Conservation (phyloP, 306 rosid genomes). For the Fragaria ananassa region DNA sequence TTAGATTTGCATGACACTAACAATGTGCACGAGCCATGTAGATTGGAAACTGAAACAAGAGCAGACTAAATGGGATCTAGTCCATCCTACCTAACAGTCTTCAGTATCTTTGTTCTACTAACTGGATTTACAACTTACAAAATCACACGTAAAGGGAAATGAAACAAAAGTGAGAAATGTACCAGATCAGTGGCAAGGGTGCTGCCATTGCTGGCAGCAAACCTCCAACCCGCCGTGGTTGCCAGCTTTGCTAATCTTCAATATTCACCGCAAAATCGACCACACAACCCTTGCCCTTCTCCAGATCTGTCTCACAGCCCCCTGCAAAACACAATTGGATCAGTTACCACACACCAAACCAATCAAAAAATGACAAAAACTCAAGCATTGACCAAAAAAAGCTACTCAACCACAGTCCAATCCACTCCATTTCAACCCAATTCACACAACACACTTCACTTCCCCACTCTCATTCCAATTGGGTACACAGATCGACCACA, state of each 20-base stretch:
- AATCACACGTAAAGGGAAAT: not conserved
- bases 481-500: slow-evolving; percentile 11
- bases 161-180: slow-evolving; percentile 11
- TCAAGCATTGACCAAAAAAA: slow-evolving; percentile 9
- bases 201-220: slow-evolving; percentile 80
- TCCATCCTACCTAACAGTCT: not conserved
- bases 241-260: slow-evolving; percentile 66
- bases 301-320: slow-evolving; percentile 63
- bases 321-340: slow-evolving; percentile 45
- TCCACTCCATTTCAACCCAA: slow-evolving; percentile 6
- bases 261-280: slow-evolving; percentile 30
- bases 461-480: slow-evolving; percentile 3
- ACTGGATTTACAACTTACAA: not conserved
- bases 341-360: slow-evolving; percentile 18
- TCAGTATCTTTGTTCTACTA: not conserved
- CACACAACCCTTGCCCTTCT: slow-evolving; percentile 37
- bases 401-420: slow-evolving; percentile 2
- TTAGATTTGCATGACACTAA: slow-evolving; percentile 13
- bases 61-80: slow-evolving; percentile 1
- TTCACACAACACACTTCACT: not conserved
- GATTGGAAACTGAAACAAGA: not conserved
- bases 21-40: not conserved
- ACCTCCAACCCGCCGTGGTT: slow-evolving; percentile 73
- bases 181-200: slow-evolving; percentile 73
- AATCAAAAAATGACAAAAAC: not conserved